These are phyloP conservation scores for Rhizomucor pusillus DNA, from an alignment of 371 early-diverging fungal genomes.

Conservation along the genomic window DNA sequence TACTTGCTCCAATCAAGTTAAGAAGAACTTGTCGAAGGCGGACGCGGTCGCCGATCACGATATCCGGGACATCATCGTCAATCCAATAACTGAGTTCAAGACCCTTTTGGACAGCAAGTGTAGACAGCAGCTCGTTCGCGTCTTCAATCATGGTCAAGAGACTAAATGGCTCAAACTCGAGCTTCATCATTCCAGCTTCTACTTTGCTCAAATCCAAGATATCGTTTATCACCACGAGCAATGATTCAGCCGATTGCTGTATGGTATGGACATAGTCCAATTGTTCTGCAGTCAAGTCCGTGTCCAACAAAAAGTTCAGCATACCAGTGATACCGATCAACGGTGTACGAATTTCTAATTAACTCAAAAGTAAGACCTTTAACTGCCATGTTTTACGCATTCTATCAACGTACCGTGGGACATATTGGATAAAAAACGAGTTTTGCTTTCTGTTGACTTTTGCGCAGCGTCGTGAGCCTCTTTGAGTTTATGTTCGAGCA, in stretches of 20 bases:
- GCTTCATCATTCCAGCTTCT: constrained; percentile 71
- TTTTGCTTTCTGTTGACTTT: constrained; percentile 69
- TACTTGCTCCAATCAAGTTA: constrained; percentile 54
- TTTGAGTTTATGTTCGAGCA: constrained; percentile 62
- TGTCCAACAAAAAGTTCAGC: constrained; percentile 63
- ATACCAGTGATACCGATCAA: constrained; percentile 67
- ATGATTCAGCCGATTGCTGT: constrained; percentile 60
- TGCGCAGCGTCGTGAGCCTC: constrained; percentile 70
- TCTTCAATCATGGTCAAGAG: constrained; percentile 61
- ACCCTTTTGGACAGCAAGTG: constrained; percentile 59
- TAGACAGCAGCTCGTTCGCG: constrained; percentile 59
- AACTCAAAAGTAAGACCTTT: background rate
- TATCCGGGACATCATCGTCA: constrained; percentile 57
- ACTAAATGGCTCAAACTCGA: constrained; percentile 64
- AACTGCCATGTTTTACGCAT: background rate
- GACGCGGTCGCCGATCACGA: constrained; percentile 58
- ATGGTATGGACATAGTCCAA: constrained; percentile 66
- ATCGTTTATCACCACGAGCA: constrained; percentile 69
- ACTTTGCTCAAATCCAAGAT: constrained; percentile 69
- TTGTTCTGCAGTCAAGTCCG: constrained; percentile 60
- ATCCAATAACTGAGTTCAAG: constrained; percentile 61
- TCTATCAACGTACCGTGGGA: constrained; percentile 49
- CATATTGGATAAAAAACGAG: constrained; percentile 67
- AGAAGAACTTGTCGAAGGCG: constrained; percentile 57
- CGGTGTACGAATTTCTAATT: constrained; percentile 63